Percentiles rank a stretch among this genome's conserved stretches.
These are phyloP conservation scores for Wickerhamiella alocasiicola DNA, from an alignment of 805 yeast genomes.

Conservation along the genomic window DNA sequence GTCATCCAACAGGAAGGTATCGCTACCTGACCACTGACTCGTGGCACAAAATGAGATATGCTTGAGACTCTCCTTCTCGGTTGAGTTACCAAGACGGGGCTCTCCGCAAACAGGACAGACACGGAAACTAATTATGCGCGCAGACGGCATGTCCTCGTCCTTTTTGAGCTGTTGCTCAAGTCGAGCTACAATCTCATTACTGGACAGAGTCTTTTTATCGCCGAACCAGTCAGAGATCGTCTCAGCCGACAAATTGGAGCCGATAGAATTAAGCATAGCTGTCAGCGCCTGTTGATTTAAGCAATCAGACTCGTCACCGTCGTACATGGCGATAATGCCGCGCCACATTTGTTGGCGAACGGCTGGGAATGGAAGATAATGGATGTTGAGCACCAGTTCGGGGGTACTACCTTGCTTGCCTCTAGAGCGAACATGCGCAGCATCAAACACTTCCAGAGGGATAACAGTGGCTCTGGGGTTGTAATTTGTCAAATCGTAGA, in stretches of 20 bases:
- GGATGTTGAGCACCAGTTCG: constrained; percentile 43
- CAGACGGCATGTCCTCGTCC: constrained; percentile 15
- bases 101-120: constrained; percentile 73
- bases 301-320: constrained; percentile 31
- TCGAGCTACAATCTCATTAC: constrained; percentile 42
- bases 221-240: constrained; percentile 26
- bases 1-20: constrained; percentile 44
- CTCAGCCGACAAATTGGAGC: constrained; percentile 33
- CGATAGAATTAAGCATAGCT: constrained; percentile 52
- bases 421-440: constrained; percentile 6
- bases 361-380: constrained; percentile 52
- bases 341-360: constrained; percentile 62
- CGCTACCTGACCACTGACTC: constrained; percentile 60
- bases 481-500: constrained; percentile 22
- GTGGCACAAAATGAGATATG: constrained; percentile 82
- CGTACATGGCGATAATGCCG: constrained; percentile 44
- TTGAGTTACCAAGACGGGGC: constrained; percentile 40
- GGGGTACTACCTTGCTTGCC: constrained; percentile 33
- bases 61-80: constrained; percentile 39
- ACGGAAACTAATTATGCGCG: constrained; percentile 45
- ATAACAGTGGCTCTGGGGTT: constrained; percentile 14
- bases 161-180: constrained; percentile 32
- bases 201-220: constrained; percentile 31
- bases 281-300: constrained; percentile 50
- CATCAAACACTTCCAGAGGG: constrained; percentile 18